phyloP scores from a whole-genome alignment of 257 asterid species.

The Phtheirospermum japonicum region DNA sequence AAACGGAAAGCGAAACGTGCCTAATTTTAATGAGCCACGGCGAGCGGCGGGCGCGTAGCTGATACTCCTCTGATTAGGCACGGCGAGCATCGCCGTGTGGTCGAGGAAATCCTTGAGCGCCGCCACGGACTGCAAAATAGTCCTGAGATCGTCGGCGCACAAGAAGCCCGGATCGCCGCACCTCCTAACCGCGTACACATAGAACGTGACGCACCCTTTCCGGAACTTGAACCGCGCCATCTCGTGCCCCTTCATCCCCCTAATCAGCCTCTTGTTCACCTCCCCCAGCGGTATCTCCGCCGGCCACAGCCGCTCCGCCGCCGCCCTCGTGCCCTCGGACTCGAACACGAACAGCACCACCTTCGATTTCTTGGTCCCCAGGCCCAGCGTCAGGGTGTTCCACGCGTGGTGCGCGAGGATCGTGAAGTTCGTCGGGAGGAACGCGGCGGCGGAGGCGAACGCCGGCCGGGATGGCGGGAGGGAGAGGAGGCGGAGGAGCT shows the following conservation, averaged over 20 bases:
- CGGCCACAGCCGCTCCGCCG: slow-evolving; percentile 71
- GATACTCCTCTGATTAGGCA: slow-evolving; percentile 87
- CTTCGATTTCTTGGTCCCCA: slow-evolving; percentile 89
- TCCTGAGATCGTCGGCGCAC: slow-evolving; percentile 71
- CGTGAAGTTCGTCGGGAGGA: slow-evolving; percentile 88
- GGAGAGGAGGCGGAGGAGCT: slow-evolving; percentile 75
- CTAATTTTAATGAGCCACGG: slow-evolving; percentile 59
- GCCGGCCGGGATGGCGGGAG: slow-evolving; percentile 47
- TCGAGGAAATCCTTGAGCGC: slow-evolving; percentile 89
- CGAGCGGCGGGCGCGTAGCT: slow-evolving; percentile 53
- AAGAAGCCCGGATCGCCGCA: slow-evolving; percentile 56
- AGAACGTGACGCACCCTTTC: slow-evolving; percentile 86
- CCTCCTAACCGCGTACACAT: slow-evolving; percentile 81
- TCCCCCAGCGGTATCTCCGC: slow-evolving; percentile 91
- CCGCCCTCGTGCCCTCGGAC: slow-evolving; percentile 57
- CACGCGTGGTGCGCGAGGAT: slow-evolving; percentile 98
- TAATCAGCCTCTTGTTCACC: slow-evolving; percentile 71
- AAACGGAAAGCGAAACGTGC: not conserved
- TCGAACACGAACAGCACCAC: slow-evolving; percentile 80
- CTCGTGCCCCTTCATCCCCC: slow-evolving; percentile 66
- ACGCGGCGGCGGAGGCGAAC: slow-evolving; percentile 75
- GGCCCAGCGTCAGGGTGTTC: slow-evolving; percentile 92
- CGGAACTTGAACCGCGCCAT: slow-evolving; percentile 89
- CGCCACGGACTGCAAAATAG: slow-evolving; percentile 65
- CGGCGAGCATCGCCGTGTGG: slow-evolving; percentile 97